These are phyloP conservation scores for Alternaria alternata DNA, from an alignment of 2,329 filamentous ascomycete species.

Conservation along the genomic window DNA sequence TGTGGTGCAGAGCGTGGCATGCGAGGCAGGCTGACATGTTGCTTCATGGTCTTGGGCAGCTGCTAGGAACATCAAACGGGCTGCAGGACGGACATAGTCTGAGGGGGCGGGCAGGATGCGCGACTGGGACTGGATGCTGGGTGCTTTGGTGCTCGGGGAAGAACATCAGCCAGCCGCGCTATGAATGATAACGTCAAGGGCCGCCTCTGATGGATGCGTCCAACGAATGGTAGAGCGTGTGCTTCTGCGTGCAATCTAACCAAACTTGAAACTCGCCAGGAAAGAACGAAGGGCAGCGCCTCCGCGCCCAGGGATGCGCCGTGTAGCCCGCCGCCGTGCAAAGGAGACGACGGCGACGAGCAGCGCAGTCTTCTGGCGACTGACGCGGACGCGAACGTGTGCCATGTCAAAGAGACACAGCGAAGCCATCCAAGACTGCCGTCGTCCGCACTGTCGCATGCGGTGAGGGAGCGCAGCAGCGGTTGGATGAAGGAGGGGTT, in stretches of 20 bases:
- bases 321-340: constrained; percentile 12
- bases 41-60: background rate
- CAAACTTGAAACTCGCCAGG: constrained; percentile 41
- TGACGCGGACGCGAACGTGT: background rate
- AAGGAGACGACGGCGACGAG: background rate
- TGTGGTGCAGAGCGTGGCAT: constrained; percentile 14
- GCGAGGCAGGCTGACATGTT: constrained; percentile 6
- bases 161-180: constrained; percentile 32
- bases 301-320: constrained; percentile 19
- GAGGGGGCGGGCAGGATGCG: constrained; percentile 11
- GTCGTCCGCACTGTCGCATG: constrained; percentile 17
- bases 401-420: background rate
- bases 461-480: constrained; percentile 25
- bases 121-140: constrained; percentile 21
- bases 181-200: constrained; percentile 32
- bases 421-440: background rate
- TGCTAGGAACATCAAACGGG: constrained; percentile 16
- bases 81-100: constrained; percentile 5
- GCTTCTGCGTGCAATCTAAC: constrained; percentile 44
- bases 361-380: background rate
- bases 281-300: constrained; percentile 25
- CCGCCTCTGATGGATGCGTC: constrained; percentile 25
- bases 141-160: constrained; percentile 16
- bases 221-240: constrained; percentile 36
- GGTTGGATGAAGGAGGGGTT: constrained; percentile 21